Evolutionary conservation across 345 rosid species (phyloP), one percentile per base, ranked within the genome.

Genomic region (Sisymbrium altissimum): DNA sequence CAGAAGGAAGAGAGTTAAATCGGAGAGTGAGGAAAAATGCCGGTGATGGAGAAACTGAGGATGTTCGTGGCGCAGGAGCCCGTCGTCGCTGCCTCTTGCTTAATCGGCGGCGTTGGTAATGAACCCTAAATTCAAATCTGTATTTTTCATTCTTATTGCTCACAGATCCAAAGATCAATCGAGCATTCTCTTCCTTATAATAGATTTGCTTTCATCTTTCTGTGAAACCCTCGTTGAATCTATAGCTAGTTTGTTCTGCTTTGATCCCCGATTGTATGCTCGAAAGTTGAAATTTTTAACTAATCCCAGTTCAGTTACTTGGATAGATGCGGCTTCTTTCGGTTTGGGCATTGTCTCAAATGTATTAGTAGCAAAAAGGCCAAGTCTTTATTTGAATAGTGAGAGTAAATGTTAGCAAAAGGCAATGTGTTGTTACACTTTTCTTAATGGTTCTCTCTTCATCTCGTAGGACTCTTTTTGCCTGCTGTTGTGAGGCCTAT

Each of bases 401-500:
- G 33, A 52, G 4, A 4, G 6, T 21, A 4, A 7, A 10, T 9
- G 30, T 52, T 54, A 32, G 39, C 33, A 5, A 64, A 32, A 43
- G 61, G 19, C 9, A 6, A 6, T 48, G 44, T 48, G 17, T 57
- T 14, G 0, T 30, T 46, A 59, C 50, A 9, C 57, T 21, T 39
- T 19, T 5, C 25, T 23, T 57, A 15, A 27, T 48, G 39, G n/a
- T n/a, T 0, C 14, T 38, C 0, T 53, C 25, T 27, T 53, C 25
- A 11, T 68, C 2, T 35, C 69, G 33, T 85, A 89, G 99, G 98
- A 67, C 90, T 96, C 32, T 86, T 92, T 81, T 87, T 92, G 72
- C 99, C 98, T 18, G 98, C 99, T 62, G 91, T 89, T 57, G 98
- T 92, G 60, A 88, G 96, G 81, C 99, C 99, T 71, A 86, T 96